These are phyloP conservation scores for Apiotrichum gamsii DNA, from an alignment of 1,284 basidiomycete genomes.

Conservation along the genomic window DNA sequence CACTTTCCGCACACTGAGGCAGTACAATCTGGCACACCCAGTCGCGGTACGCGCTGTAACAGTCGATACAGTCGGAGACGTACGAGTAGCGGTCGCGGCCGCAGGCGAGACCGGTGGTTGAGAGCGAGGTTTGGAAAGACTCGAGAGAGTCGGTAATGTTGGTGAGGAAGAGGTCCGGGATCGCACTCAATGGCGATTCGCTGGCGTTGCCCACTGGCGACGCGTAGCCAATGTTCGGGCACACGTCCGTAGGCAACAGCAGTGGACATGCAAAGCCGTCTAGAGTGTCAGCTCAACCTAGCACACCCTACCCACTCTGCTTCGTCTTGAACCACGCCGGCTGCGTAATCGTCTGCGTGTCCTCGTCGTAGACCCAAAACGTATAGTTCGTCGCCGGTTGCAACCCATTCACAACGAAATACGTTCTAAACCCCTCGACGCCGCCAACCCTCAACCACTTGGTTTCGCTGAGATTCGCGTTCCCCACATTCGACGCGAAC, in stretches of 20 bases:
- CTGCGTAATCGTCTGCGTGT: slow-evolving; percentile 20
- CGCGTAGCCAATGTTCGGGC: slow-evolving; percentile 65
- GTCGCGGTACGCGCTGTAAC: slow-evolving; percentile 63
- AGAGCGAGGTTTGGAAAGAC: slow-evolving; percentile 66
- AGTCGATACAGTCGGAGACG: slow-evolving; percentile 67
- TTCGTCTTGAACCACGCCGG: slow-evolving; percentile 44
- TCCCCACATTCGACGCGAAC: background rate
- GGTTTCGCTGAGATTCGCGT: slow-evolving; percentile 16
- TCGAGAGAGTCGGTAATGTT: slow-evolving; percentile 50
- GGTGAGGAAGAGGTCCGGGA: slow-evolving; percentile 56
- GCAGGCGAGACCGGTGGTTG: slow-evolving; percentile 55
- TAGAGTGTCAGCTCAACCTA: slow-evolving; percentile 29
- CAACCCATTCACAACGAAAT: slow-evolving; percentile 29
- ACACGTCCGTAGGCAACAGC: slow-evolving; percentile 63
- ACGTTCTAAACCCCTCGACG: slow-evolving; percentile 31
- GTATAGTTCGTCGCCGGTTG: slow-evolving; percentile 39
- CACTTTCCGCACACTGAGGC: slow-evolving; percentile 56
- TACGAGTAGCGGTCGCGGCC: slow-evolving; percentile 75
- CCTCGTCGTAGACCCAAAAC: slow-evolving; percentile 26
- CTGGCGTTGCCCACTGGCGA: slow-evolving; percentile 54
- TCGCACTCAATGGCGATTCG: slow-evolving; percentile 41
- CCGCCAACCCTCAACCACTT: slow-evolving; percentile 28
- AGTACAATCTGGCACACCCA: slow-evolving; percentile 72
- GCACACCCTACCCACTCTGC: slow-evolving; percentile 26
- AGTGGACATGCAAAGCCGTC: slow-evolving; percentile 67